These are phyloP conservation scores for Pseudopithomyces chartarum DNA, from an alignment of 2,329 filamentous ascomycete species.

Conservation along the genomic window DNA sequence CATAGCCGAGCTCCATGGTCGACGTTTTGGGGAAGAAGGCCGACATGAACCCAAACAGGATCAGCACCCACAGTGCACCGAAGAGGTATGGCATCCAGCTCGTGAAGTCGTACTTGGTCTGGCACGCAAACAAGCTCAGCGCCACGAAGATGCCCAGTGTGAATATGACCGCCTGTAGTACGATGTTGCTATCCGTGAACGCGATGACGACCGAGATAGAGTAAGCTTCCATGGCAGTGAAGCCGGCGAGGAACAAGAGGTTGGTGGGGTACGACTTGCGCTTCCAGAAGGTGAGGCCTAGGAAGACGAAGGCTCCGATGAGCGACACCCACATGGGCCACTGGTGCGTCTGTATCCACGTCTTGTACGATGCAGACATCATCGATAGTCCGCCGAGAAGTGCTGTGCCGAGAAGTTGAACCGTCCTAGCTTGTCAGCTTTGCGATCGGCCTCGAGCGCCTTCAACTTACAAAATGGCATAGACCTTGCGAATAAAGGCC, in stretches of 20 bases:
- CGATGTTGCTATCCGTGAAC: conserved; percentile 82
- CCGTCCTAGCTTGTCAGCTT: conserved; percentile 60
- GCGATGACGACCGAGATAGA: conserved; percentile 89
- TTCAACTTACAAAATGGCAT: conserved; percentile 77
- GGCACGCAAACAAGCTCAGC: conserved; percentile 83
- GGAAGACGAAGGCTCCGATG: conserved; percentile 42
- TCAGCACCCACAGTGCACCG: conserved; percentile 83
- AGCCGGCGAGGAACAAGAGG: conserved; percentile 85
- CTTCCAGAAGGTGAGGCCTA: conserved; percentile 47
- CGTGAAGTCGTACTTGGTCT: conserved; percentile 98
- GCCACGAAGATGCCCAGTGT: conserved; percentile 72
- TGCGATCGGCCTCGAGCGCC: neutral
- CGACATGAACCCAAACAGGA: conserved; percentile 92
- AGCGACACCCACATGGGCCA: conserved; percentile 88
- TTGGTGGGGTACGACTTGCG: conserved; percentile 83
- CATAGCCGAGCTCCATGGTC: conserved; percentile 84
- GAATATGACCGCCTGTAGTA: conserved; percentile 87
- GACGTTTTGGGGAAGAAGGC: conserved; percentile 85
- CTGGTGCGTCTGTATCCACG: conserved; percentile 83
- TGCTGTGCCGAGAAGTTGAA: conserved; percentile 85
- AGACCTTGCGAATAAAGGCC: conserved; percentile 97
- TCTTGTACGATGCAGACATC: conserved; percentile 77
- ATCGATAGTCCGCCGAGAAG: conserved; percentile 83
- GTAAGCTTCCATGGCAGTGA: conserved; percentile 93
- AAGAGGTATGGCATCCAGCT: conserved; percentile 96